phyloP scores from a whole-genome alignment of 495 filamentous ascomycete species.

The Aspergillus bertholletiae region DNA sequence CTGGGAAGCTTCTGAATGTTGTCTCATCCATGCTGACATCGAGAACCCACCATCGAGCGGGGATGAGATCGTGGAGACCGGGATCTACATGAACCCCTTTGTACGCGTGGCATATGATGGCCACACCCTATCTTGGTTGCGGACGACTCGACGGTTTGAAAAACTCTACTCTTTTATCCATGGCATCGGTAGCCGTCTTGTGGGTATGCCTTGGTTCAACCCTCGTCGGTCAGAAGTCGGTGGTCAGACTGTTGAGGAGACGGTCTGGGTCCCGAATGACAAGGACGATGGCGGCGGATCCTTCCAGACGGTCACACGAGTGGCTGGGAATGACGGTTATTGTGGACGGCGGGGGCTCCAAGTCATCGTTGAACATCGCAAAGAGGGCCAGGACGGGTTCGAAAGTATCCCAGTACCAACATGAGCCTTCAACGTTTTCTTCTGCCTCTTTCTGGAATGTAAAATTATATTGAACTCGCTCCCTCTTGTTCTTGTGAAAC shows the following conservation, averaged over 20 bases:
- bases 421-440: constrained; percentile 1
- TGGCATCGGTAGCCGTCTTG: constrained; percentile 47
- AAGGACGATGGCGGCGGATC: constrained; percentile 30
- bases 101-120: constrained; percentile 64
- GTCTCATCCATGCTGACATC: constrained; percentile 72
- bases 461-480: background rate
- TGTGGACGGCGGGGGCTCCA: constrained; percentile 56
- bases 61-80: constrained; percentile 43
- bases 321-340: constrained; percentile 49
- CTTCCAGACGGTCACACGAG: constrained; percentile 38
- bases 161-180: constrained; percentile 54
- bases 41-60: constrained; percentile 37
- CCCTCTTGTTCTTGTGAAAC: background rate
- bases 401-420: constrained; percentile 39
- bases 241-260: constrained; percentile 52
- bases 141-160: constrained; percentile 55
- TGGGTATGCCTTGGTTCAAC: constrained; percentile 54
- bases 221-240: constrained; percentile 52
- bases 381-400: constrained; percentile 51
- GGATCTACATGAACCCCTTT: constrained; percentile 69
- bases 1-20: constrained; percentile 80
- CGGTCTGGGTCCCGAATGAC: constrained; percentile 46
- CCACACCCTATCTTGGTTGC: constrained; percentile 52
- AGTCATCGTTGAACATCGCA: constrained; percentile 49
- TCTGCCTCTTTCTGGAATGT: background rate